Base-by-base conservation (phyloP, 75 land plant species). In the Pinus albicaulis region DNA sequence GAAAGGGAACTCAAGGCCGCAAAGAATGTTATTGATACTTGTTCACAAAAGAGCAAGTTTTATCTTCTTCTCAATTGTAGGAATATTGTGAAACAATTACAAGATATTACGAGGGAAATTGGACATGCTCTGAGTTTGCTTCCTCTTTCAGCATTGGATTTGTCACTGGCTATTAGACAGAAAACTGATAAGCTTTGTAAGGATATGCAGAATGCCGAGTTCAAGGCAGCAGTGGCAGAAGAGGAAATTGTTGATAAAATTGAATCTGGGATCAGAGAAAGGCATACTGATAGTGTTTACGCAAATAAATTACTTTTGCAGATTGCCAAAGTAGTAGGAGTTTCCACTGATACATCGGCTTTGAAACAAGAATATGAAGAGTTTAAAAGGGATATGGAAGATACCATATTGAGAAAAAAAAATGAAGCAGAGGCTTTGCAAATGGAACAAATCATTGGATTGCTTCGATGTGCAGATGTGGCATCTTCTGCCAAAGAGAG, bases 391-490 rank as follows among this genome's bases (percentile, higher is more conserved):
- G 93, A 91, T 76, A 87, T 82, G 79, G 87, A 86, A 71, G 89
- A 87, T 19, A 83, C 87, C 20, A 68, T 77, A 53, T 38, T 82
- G 23, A 83, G 81, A 44, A 89, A 91, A 73, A 89, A 91, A 73
- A 78, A 85, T 71, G 81, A 83, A 66, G 89, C 91, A 22, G 93
- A 91, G 78, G 89, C 87, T 25, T 71, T 83, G 24, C 93, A 89
- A 72, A 86, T 91, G 78, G 89, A 87, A 58, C 91, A 91, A 82
- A 89, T 89, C 25, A 87, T 89, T 75, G 83, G 80, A 25, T 77
- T 91, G 38, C 85, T 91, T 8, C 78, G 77, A 25, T 81, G 83
- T 22, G 89, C 91, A 12, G 93, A 91, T 81, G 87, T 77, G 11
- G 87, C 89, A 22, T 79, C 82, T n/a, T 77, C 93, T 22, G 81